These are phyloP conservation scores for Agaricales sp. DNA, from an alignment of 1,284 basidiomycete genomes.

Conservation along the genomic window DNA sequence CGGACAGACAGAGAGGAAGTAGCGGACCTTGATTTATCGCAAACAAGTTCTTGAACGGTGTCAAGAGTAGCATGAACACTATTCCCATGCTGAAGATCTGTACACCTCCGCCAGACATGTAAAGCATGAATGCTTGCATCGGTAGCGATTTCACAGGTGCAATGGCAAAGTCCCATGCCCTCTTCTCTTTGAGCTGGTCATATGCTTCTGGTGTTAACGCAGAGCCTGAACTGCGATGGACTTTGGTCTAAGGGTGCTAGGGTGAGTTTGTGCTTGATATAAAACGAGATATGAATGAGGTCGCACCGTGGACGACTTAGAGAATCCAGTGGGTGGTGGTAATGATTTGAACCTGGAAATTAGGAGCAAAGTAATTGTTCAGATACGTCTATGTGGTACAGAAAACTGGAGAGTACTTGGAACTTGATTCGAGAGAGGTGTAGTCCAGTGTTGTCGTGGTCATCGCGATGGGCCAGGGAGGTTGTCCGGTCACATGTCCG, in stretches of 20 bases:
- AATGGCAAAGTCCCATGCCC: constrained; percentile 84
- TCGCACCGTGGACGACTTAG: constrained; percentile 24
- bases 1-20: background rate
- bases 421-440: constrained; percentile 23
- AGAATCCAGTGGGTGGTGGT: constrained; percentile 54
- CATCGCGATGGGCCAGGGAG: background rate
- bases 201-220: constrained; percentile 34
- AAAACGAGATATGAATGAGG: constrained; percentile 5
- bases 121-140: constrained; percentile 94
- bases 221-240: constrained; percentile 26
- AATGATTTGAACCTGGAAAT: constrained; percentile 46
- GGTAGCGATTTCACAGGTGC: constrained; percentile 81
- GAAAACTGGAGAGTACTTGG: constrained; percentile 18
- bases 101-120: constrained; percentile 89
- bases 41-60: constrained; percentile 72
- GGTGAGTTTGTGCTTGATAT: background rate
- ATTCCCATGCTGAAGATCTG: constrained; percentile 94
- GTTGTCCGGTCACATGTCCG: too few species aligned
- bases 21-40: constrained; percentile 65
- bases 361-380: too few species aligned
- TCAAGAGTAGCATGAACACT: constrained; percentile 79
- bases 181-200: constrained; percentile 62
- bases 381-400: background rate
- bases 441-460: constrained; percentile 21
- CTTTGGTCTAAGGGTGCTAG: constrained; percentile 24